These are phyloP conservation scores for Pyrus betulifolia DNA, from an alignment of 306 rosid species.

Conservation along the genomic window DNA sequence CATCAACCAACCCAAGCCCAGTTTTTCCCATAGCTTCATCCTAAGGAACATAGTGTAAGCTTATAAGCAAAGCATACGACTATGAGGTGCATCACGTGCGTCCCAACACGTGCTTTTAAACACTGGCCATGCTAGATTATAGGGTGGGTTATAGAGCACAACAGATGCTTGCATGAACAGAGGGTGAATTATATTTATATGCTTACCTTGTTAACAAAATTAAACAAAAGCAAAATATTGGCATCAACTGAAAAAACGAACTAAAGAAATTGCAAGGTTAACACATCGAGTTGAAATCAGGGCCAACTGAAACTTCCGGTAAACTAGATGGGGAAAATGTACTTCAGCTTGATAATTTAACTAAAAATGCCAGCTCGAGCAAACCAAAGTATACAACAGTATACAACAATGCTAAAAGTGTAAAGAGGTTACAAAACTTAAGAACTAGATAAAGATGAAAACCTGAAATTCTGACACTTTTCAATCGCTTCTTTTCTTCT, in stretches of 20 bases:
- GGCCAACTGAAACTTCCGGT: not conserved
- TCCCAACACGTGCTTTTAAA: not conserved
- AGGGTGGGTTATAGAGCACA: not conserved
- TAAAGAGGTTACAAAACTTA: not conserved
- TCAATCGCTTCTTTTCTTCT: constrained; percentile 85
- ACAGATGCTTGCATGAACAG: not conserved
- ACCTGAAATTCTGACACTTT: constrained; percentile 79
- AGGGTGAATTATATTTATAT: not conserved
- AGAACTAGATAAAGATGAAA: not conserved
- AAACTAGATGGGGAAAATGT: not conserved
- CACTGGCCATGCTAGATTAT: not conserved
- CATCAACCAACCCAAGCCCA: not conserved
- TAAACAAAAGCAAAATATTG: not conserved
- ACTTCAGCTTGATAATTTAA: not conserved
- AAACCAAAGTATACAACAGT: not conserved
- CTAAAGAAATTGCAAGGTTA: not conserved
- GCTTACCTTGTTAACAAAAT: not conserved
- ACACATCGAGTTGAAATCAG: not conserved
- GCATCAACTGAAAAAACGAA: not conserved
- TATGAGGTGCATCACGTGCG: not conserved
- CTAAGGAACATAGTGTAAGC: not conserved
- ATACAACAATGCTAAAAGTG: not conserved
- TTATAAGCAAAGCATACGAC: not conserved
- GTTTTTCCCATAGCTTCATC: not conserved
- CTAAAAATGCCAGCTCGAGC: not conserved